These are phyloP conservation scores for Pseudocercospora musae DNA, from an alignment of 2,329 filamentous ascomycete genomes.

Conservation along the genomic window DNA sequence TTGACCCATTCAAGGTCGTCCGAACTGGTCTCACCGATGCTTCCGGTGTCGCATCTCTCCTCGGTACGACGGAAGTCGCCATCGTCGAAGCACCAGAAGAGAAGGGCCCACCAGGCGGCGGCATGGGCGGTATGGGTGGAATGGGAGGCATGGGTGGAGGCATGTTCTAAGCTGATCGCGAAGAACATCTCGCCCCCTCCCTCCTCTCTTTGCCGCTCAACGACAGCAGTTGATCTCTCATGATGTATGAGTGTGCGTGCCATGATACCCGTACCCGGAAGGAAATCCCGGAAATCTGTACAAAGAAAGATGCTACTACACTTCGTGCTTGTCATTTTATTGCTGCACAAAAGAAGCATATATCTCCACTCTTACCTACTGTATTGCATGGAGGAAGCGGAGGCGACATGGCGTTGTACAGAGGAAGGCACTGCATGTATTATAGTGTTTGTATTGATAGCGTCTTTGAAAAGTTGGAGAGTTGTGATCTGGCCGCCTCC, in stretches of 20 bases:
- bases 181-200: background rate
- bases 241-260: conserved; percentile 17
- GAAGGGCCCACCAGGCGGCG: conserved; percentile 61
- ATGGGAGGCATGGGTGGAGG: conserved; percentile 58
- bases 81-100: conserved; percentile 96
- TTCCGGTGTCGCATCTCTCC: conserved; percentile 90
- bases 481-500: background rate
- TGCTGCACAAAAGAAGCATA: conserved; percentile 4
- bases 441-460: conserved; percentile 16
- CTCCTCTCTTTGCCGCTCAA: background rate
- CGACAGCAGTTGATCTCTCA: conserved; percentile 17
- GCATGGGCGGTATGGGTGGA: conserved; percentile 54
- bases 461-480: conserved; percentile 4
- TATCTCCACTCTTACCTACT: conserved; percentile 15
- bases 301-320: conserved; percentile 11
- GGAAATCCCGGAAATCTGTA: conserved; percentile 10
- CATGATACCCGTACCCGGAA: conserved; percentile 18
- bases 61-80: conserved; percentile 96
- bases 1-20: conserved; percentile 99
- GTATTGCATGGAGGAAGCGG: conserved; percentile 8
- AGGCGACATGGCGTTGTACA: conserved; percentile 6
- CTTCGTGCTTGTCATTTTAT: conserved; percentile 12
- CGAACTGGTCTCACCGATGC: conserved; percentile 93
- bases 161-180: conserved; percentile 30
- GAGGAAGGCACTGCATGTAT: conserved; percentile 6